These are phyloP conservation scores for Exophiala dermatitidis DNA, from an alignment of 2,329 filamentous ascomycete genomes.

Conservation along the genomic window DNA sequence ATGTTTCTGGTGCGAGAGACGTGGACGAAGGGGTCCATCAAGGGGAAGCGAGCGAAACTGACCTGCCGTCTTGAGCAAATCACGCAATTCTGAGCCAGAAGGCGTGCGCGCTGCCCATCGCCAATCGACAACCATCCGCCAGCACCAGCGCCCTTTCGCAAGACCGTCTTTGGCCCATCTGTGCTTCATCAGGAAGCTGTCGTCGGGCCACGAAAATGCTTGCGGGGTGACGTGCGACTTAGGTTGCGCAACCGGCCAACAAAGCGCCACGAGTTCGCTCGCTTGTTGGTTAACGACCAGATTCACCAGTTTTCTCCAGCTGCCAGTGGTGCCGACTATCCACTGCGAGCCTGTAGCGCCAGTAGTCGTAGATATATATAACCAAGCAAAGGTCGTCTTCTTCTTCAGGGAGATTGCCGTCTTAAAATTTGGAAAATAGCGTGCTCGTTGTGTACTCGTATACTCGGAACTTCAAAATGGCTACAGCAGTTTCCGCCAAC, in stretches of 20 bases:
- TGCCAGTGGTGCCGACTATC: no score
- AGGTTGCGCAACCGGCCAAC: no score
- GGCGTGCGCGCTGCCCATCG: constrained; percentile 10
- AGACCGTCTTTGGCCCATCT: background rate
- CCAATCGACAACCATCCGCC: constrained; percentile 1
- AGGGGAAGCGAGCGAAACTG: background rate
- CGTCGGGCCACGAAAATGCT: no score
- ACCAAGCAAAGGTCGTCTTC: no score
- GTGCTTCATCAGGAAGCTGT: background rate
- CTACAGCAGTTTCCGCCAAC: background rate
- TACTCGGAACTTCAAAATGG: background rate
- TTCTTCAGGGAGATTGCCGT: no score
- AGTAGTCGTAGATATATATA: no score
- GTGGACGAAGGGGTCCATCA: background rate
- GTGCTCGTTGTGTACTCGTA: background rate
- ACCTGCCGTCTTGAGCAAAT: constrained; percentile 15
- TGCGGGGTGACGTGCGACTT: no score
- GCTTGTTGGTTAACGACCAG: no score
- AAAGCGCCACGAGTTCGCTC: no score
- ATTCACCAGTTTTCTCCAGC: no score
- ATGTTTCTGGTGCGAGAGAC: background rate
- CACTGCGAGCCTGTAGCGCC: no score
- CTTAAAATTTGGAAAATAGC: no score
- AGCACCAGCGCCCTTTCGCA: background rate
- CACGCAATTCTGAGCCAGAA: constrained; percentile 20